phyloP scores from a whole-genome alignment of 352 stramenopile genomes.

The Hyaloperonospora brassicae region DNA sequence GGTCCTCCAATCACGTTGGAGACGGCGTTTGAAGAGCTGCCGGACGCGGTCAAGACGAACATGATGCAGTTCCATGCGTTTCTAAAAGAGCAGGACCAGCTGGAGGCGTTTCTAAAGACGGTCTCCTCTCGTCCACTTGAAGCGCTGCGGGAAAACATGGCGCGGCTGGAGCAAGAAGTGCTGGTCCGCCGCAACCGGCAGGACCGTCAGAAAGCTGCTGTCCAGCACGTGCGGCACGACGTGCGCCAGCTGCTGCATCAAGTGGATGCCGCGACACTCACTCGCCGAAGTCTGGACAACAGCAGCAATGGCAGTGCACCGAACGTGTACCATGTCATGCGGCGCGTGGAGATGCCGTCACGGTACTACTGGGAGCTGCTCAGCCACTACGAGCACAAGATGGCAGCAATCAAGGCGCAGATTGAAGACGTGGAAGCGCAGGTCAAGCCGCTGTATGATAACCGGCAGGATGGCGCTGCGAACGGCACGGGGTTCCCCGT shows the following conservation, averaged over 20 bases:
- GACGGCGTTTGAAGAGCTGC: conserved; percentile 61
- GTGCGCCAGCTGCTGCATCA: conserved; percentile 68
- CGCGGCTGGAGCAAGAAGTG: conserved; percentile 53
- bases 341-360: conserved; percentile 69
- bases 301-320: conserved; percentile 29
- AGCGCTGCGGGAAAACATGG: conserved; percentile 46
- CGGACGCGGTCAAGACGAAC: conserved; percentile 67
- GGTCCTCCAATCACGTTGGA: conserved; percentile 56
- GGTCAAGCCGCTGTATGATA: conserved; percentile 46
- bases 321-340: conserved; percentile 57
- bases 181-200: conserved; percentile 51
- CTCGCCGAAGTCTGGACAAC: conserved; percentile 46
- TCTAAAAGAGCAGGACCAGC: conserved; percentile 64
- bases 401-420: conserved; percentile 62
- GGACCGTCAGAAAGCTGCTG: conserved; percentile 43
- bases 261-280: conserved; percentile 60
- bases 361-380: conserved; percentile 76
- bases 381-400: conserved; percentile 60
- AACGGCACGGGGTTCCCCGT: conserved; percentile 13
- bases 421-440: conserved; percentile 68
- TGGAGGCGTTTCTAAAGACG: conserved; percentile 64
- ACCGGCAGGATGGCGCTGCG: conserved; percentile 4
- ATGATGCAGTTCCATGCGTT: conserved; percentile 69
- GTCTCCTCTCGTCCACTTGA: conserved; percentile 54
- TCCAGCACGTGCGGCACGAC: conserved; percentile 66